Percentiles rank a stretch among this genome's conserved stretches.
Conservation (phyloP, 2,329 filamentous ascomycete species). For the Neofusicoccum parvum region DNA sequence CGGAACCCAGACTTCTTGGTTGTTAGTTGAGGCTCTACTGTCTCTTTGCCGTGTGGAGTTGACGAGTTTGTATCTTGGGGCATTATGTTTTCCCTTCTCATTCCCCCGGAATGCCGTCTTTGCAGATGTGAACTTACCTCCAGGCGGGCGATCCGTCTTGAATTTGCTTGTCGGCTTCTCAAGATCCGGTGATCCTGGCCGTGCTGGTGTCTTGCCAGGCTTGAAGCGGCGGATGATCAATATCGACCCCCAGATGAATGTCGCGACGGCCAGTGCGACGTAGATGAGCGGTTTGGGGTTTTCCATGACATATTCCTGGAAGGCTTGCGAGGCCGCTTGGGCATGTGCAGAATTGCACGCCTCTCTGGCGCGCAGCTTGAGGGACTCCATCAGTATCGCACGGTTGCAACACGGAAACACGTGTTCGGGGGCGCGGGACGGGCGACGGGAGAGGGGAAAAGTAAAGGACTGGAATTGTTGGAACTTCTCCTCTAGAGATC, state of each 20-base stretch:
- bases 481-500: background rate
- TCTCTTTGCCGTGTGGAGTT: background rate
- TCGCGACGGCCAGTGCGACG: constrained; percentile 33
- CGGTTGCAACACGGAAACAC: constrained; percentile 22
- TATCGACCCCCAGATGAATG: constrained; percentile 35
- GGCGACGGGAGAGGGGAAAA: constrained; percentile 20
- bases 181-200: constrained; percentile 43
- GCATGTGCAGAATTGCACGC: constrained; percentile 13
- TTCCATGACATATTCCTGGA: constrained; percentile 11
- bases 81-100: background rate
- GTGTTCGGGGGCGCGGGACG: background rate
- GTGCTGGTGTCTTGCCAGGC: constrained; percentile 21
- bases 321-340: constrained; percentile 7
- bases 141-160: constrained; percentile 44
- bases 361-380: constrained; percentile 26
- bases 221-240: constrained; percentile 34
- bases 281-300: constrained; percentile 32
- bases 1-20: constrained; percentile 56
- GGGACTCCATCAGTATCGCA: constrained; percentile 24
- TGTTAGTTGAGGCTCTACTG: background rate
- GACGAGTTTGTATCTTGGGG: background rate
- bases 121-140: constrained; percentile 43
- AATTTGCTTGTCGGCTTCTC: constrained; percentile 45
- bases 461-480: background rate
- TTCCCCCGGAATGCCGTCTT: too few species aligned